Conservation (phyloP, 2,329 filamentous ascomycete genomes). For the Alternaria metachromatica region DNA sequence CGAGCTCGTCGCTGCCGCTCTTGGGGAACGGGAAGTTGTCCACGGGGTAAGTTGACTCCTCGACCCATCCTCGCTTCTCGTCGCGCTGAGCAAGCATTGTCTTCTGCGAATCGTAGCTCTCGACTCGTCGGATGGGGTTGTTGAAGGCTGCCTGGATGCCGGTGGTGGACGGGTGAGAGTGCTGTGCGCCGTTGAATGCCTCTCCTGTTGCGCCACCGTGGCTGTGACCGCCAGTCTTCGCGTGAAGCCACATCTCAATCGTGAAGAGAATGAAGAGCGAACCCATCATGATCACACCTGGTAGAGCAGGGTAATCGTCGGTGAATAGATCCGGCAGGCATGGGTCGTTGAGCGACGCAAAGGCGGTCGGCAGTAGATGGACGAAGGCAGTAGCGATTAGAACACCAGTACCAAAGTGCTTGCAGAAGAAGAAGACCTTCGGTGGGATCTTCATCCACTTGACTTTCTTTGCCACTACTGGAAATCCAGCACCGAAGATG, state of each 20-base stretch:
- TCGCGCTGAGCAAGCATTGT: slow-evolving; percentile 42
- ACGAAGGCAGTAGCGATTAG: slow-evolving; percentile 88
- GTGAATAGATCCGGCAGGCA: slow-evolving; percentile 67
- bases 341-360: slow-evolving; percentile 54
- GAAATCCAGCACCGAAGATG: slow-evolving; percentile 47
- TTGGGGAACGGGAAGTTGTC: slow-evolving; percentile 41
- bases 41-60: slow-evolving; percentile 34
- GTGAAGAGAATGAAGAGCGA: slow-evolving; percentile 67
- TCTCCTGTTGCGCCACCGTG: slow-evolving; percentile 64
- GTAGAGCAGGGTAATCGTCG: slow-evolving; percentile 65
- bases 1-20: slow-evolving; percentile 34
- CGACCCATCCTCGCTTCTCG: slow-evolving; percentile 46
- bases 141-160: slow-evolving; percentile 42
- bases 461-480: slow-evolving; percentile 57
- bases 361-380: slow-evolving; percentile 70
- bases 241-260: slow-evolving; percentile 68
- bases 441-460: slow-evolving; percentile 65
- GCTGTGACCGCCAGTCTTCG: slow-evolving; percentile 64
- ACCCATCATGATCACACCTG: slow-evolving; percentile 70
- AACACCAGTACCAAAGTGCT: slow-evolving; percentile 74
- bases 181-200: slow-evolving; percentile 34
- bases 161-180: slow-evolving; percentile 12
- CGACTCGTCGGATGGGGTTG: slow-evolving; percentile 35
- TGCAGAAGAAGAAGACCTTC: slow-evolving; percentile 66
- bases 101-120: slow-evolving; percentile 47